A percentile compares a stretch with the other conserved stretches of the same genome.
These are phyloP conservation scores for Trichophyton mentagrophytes DNA, from an alignment of 2,329 filamentous ascomycete genomes.

Conservation along the genomic window DNA sequence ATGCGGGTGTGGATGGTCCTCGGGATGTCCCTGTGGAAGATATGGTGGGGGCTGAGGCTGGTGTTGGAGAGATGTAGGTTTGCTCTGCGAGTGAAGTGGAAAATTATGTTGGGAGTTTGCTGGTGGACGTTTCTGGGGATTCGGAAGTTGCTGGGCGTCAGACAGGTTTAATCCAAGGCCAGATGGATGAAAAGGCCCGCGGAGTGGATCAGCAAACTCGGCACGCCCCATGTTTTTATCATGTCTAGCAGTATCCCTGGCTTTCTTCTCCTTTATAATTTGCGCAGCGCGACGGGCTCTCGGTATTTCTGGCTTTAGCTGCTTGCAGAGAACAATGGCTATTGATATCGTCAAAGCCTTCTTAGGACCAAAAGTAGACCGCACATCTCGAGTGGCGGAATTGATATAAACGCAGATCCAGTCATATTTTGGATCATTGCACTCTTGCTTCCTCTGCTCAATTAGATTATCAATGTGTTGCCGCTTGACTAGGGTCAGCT, in stretches of 20 bases:
- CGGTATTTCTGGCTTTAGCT: not conserved
- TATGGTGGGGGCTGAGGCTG: too few species aligned
- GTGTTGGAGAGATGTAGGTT: not conserved
- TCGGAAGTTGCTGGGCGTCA: not conserved
- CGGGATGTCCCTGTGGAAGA: not conserved
- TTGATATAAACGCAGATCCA: constrained; percentile 30
- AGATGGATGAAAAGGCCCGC: not conserved
- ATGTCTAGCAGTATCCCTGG: not conserved
- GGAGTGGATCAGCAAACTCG: not conserved
- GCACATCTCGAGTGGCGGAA: constrained; percentile 18
- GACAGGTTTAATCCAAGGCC: not conserved
- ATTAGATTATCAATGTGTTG: constrained; percentile 27
- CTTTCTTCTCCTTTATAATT: not conserved
- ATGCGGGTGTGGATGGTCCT: not conserved
- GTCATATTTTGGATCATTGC: constrained; percentile 21
- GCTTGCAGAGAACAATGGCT: not conserved
- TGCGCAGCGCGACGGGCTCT: not conserved
- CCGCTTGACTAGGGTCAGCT: constrained; percentile 19
- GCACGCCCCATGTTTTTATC: not conserved
- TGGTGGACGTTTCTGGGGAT: not conserved
- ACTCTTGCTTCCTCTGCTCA: constrained; percentile 18
- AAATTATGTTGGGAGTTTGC: not conserved
- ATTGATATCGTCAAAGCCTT: not conserved
- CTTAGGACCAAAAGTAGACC: not conserved
- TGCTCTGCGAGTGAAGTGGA: not conserved